Evolutionary conservation across 495 filamentous ascomycete genomes (phyloP).

Genomic region (Trichoderma parareesei): DNA sequence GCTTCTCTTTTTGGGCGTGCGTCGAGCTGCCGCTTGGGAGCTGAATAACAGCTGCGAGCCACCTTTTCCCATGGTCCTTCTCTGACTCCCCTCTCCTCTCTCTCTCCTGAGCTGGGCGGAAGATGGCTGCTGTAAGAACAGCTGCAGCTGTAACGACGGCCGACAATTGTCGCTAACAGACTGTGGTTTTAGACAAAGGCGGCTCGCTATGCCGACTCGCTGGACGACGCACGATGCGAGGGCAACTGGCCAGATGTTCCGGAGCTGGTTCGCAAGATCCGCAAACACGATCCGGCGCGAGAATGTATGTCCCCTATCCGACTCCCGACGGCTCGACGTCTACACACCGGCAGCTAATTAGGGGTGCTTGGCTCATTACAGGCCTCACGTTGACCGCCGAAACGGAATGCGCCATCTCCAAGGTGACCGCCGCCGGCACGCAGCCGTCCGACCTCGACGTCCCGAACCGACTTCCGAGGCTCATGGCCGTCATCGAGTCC

Average conservation of each 20-base stretch:
- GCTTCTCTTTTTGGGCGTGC: conserved; percentile 1
- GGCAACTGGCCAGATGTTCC: conserved; percentile 85
- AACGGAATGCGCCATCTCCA: conserved; percentile 55
- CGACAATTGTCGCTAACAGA: neutral
- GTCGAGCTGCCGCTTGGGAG: neutral
- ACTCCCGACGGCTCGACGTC: neutral
- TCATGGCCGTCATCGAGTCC: conserved; percentile 59
- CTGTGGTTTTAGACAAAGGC: conserved; percentile 55
- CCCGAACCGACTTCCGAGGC: conserved; percentile 49
- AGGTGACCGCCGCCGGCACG: conserved; percentile 33
- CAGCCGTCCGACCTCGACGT: conserved; percentile 31
- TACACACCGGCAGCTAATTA: conserved; percentile 12
- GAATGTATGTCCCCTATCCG: conserved; percentile 52
- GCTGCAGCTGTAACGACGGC: neutral
- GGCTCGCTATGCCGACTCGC: conserved; percentile 63
- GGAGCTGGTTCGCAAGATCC: conserved; percentile 82
- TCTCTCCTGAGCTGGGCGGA: conserved; percentile 9
- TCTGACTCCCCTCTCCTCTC: neutral
- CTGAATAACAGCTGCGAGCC: conserved; percentile 1
- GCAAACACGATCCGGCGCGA: conserved; percentile 83
- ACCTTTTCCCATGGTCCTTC: neutral
- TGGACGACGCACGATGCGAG: conserved; percentile 80
- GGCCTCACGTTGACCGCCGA: conserved; percentile 70
- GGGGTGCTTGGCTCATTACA: conserved; percentile 23
- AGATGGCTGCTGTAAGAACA: conserved; percentile 10